Conservation (phyloP, 345 rosid genomes). For the Hirschfeldia incana region DNA sequence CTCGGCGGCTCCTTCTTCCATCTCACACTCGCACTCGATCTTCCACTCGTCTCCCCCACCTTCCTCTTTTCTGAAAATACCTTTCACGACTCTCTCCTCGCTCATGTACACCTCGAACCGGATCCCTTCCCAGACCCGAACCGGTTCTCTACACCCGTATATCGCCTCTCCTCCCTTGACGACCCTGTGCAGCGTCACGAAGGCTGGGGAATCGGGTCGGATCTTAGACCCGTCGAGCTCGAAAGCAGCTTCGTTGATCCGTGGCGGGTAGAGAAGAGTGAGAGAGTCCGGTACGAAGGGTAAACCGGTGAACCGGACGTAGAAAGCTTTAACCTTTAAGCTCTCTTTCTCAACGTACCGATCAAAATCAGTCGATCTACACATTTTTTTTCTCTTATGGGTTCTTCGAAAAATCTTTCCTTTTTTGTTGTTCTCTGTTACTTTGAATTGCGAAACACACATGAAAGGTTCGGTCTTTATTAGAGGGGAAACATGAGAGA, state of each 20-base stretch:
- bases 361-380: constrained; percentile 52
- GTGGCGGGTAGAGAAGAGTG: constrained; percentile 69
- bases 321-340: constrained; percentile 62
- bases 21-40: constrained; percentile 58
- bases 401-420: constrained; percentile 12
- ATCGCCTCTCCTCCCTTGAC: constrained; percentile 44
- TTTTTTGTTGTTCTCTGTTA: not conserved
- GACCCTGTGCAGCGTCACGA: constrained; percentile 63
- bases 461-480: constrained; percentile 6
- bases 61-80: constrained; percentile 54
- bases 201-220: constrained; percentile 62
- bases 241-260: constrained; percentile 55
- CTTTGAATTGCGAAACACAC: not conserved
- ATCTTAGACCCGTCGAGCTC: constrained; percentile 57
- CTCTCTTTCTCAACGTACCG: constrained; percentile 20
- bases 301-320: constrained; percentile 50
- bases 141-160: constrained; percentile 65
- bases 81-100: constrained; percentile 64
- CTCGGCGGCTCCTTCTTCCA: constrained; percentile 40
- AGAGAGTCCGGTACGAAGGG: constrained; percentile 51
- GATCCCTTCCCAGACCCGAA: constrained; percentile 56
- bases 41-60: constrained; percentile 49
- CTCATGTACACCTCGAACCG: constrained; percentile 68
- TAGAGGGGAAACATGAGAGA: constrained; percentile 11
- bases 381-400: constrained; percentile 49